Base-by-base conservation (phyloP, 177 flowering plant genomes). In the Vitis hybrid region DNA sequence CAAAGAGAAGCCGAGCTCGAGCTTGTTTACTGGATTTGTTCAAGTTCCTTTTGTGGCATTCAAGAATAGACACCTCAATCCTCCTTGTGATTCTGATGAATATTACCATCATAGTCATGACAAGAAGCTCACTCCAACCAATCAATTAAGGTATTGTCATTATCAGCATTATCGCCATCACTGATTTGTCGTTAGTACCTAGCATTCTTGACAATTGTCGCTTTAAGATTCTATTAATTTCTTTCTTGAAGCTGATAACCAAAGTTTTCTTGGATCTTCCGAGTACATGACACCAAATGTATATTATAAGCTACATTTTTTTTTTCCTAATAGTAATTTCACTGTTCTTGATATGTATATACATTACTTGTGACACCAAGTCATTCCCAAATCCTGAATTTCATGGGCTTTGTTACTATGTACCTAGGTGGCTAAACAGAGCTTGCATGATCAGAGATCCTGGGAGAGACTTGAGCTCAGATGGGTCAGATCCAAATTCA, bases 371-470 rank as follows among this genome's bases (percentile, higher is more conserved):
- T 26, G 29, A 26, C 29, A 26, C 29, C 4, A 26, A 39, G 8
- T 39, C 5, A 0, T 4, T 33, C 45, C 45, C 8, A 6, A 33
- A 33, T 33, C 8, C 8, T 39, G 45, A 39, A 39, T 39, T 26
- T 39, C 45, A 39, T 26, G 29, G 45, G 45, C 8, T 51, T 65
- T 51, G 10, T 18, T 51, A 10, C 26, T 0, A 3, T 72, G 69
- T 66, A 10, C 33, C 20, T 26, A 85, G 86, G 60, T 85, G 75
- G 60, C 19, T 87, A 7, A 87, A 87, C 76, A 81, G 76, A 67
- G 83, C 84, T 10, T 77, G 89, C 78, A 56, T 83, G 22, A 51
- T 74, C 26, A 65, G 65, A 60, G 51, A 70, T 49, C 20, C 69
- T 51, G 59, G 70, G 11, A 68, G 70, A 48, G 85, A 78, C 45